Percentiles rank a stretch among this genome's conserved stretches.
Conservation (phyloP, 2,329 filamentous ascomycete species). For the Nigrospora oryzae region DNA sequence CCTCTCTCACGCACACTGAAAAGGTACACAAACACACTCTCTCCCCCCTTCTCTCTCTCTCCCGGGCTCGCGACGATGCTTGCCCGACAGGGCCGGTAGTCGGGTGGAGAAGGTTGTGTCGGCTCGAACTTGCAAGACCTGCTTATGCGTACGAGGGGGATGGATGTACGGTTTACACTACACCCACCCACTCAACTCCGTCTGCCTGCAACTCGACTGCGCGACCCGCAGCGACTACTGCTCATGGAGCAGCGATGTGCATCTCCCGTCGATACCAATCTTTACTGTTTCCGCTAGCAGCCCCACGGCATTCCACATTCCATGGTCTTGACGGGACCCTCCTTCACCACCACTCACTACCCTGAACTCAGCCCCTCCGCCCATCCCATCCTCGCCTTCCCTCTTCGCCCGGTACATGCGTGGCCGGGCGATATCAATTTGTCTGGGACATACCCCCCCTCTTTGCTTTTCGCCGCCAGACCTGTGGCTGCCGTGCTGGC, state of each 20-base stretch:
- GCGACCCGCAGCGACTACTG: not conserved
- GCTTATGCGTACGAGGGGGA: too few relatives aligned
- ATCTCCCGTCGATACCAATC: constrained; percentile 19
- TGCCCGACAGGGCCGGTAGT: too few relatives aligned
- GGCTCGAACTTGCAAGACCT: too few relatives aligned
- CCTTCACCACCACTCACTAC: constrained; percentile 18
- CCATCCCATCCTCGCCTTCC: constrained; percentile 9
- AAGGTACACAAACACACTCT: too few relatives aligned
- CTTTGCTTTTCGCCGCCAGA: not conserved
- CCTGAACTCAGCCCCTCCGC: constrained; percentile 20
- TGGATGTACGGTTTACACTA: too few relatives aligned
- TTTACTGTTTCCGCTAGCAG: constrained; percentile 18
- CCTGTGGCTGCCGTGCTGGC: not conserved
- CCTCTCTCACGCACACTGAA: too few relatives aligned
- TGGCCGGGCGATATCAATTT: constrained; percentile 10
- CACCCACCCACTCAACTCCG: too few relatives aligned
- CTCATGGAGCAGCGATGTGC: constrained; percentile 15
- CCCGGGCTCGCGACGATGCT: too few relatives aligned
- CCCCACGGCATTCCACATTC: constrained; percentile 21
- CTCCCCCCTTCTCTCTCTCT: too few relatives aligned
- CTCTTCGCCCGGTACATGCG: not conserved
- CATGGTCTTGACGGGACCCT: constrained; percentile 18
- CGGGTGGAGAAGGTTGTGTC: too few relatives aligned
- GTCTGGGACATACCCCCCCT: constrained; percentile 9
- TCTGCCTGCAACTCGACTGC: too few relatives aligned